Evolutionary conservation across 2,329 filamentous ascomycete genomes (phyloP).

Genomic region (Verticillium nubilum): DNA sequence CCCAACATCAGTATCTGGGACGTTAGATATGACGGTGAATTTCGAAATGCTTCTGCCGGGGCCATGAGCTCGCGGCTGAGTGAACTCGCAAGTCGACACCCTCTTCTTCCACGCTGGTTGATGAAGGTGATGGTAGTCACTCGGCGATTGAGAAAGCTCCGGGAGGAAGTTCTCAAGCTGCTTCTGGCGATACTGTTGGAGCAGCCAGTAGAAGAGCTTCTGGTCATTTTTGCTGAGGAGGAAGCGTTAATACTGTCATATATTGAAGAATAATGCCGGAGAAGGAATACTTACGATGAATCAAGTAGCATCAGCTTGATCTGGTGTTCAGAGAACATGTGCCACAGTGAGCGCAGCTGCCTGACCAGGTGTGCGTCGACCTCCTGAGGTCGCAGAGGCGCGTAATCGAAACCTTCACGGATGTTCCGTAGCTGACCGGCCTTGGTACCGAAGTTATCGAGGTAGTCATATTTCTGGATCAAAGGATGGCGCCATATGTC

Average conservation of each 20-base stretch:
- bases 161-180: slow-evolving; percentile 84
- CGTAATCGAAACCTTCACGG: slow-evolving; percentile 56
- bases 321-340: slow-evolving; percentile 70
- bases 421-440: slow-evolving; percentile 49
- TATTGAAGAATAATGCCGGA: neutral
- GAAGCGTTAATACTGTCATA: neutral
- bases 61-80: slow-evolving; percentile 36
- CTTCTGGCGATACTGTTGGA: slow-evolving; percentile 76
- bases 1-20: slow-evolving; percentile 43
- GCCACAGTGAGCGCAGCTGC: slow-evolving; percentile 87
- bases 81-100: slow-evolving; percentile 57
- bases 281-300: slow-evolving; percentile 7
- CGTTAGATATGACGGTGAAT: slow-evolving; percentile 61
- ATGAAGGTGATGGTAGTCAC: slow-evolving; percentile 81
- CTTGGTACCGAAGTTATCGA: slow-evolving; percentile 59
- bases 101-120: slow-evolving; percentile 53
- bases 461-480: slow-evolving; percentile 74
- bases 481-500: slow-evolving; percentile 85
- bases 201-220: slow-evolving; percentile 85
- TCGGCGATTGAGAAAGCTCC: slow-evolving; percentile 75
- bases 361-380: slow-evolving; percentile 78
- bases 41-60: slow-evolving; percentile 51
- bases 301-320: slow-evolving; percentile 60
- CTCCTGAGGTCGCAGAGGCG: slow-evolving; percentile 54
- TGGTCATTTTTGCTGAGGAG: slow-evolving; percentile 72